Conservation (phyloP, 352 stramenopile genomes). For the Phytopythium boreale region DNA sequence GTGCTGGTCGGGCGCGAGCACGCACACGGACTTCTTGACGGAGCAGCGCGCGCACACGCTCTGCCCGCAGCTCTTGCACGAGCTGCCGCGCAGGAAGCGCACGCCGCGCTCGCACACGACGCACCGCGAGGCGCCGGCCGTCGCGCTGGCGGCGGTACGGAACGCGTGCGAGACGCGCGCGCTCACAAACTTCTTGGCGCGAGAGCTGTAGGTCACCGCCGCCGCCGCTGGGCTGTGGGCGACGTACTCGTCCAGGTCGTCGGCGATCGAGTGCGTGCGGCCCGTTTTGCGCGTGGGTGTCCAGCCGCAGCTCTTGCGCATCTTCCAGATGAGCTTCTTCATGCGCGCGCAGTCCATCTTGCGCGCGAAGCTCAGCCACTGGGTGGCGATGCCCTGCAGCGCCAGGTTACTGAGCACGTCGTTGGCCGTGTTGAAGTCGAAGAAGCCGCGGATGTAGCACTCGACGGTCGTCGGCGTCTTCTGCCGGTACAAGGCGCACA, state of each 20-base stretch:
- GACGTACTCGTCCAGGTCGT: constrained; percentile 25
- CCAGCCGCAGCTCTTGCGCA: constrained; percentile 12
- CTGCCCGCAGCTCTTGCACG: constrained; percentile 25
- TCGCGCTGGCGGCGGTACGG: background rate
- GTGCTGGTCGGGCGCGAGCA: constrained; percentile 30
- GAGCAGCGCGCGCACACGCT: constrained; percentile 35
- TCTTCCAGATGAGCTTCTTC: constrained; percentile 27
- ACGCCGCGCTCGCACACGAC: constrained; percentile 2
- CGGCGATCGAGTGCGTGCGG: constrained; percentile 30
- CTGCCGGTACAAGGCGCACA: constrained; percentile 15
- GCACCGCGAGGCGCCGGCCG: background rate
- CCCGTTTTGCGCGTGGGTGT: constrained; percentile 9
- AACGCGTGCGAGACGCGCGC: constrained; percentile 4
- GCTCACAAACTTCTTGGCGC: constrained; percentile 10
- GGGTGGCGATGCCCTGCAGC: constrained; percentile 14
- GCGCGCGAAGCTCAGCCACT: constrained; percentile 10
- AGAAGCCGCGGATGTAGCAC: constrained; percentile 31
- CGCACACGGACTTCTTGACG: constrained; percentile 31
- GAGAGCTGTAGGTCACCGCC: background rate
- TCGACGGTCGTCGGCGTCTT: constrained; percentile 11
- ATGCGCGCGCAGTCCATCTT: constrained; percentile 19
- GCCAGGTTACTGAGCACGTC: constrained; percentile 20
- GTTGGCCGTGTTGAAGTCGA: constrained; percentile 23
- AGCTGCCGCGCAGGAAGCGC: constrained; percentile 3
- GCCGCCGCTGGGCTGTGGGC: background rate